A percentile compares a stretch with the other conserved stretches of the same genome.
These are phyloP conservation scores for Crithidia fasciculata DNA, from an alignment of 208 protist genomes.

Conservation along the genomic window DNA sequence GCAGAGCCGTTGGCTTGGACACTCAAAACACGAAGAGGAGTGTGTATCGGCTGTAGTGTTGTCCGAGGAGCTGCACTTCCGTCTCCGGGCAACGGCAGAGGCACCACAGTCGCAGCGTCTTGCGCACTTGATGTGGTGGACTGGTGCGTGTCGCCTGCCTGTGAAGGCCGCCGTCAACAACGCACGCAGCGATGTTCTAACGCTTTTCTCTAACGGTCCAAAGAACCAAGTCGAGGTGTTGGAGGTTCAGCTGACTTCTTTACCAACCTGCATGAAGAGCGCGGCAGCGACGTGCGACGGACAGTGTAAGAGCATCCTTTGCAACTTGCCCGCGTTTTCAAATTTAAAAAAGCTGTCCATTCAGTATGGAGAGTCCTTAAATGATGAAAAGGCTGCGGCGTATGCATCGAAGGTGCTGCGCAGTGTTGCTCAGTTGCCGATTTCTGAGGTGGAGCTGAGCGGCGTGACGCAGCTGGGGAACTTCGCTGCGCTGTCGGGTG, in stretches of 20 bases:
- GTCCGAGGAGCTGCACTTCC: background rate
- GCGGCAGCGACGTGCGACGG: background rate
- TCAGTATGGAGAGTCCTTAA: background rate
- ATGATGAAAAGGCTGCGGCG: background rate
- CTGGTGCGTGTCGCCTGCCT: background rate
- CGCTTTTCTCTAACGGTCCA: background rate
- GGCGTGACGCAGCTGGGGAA: background rate
- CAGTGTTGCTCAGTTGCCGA: background rate
- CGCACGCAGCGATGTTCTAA: background rate
- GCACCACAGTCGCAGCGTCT: background rate
- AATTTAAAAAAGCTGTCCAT: background rate
- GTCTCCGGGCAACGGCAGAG: background rate
- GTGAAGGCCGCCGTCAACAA: background rate
- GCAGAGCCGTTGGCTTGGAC: background rate
- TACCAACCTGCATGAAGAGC: background rate
- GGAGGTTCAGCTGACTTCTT: background rate
- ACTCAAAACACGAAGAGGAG: background rate
- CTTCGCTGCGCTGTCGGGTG: background rate
- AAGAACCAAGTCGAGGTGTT: background rate
- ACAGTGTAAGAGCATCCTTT: background rate
- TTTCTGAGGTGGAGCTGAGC: background rate
- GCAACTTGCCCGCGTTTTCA: background rate
- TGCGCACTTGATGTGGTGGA: background rate
- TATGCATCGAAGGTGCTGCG: background rate
- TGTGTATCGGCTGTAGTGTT: background rate